Evolutionary conservation across 1,284 basidiomycete species (phyloP).

Genomic region (Singerocomus inundabilis): DNA sequence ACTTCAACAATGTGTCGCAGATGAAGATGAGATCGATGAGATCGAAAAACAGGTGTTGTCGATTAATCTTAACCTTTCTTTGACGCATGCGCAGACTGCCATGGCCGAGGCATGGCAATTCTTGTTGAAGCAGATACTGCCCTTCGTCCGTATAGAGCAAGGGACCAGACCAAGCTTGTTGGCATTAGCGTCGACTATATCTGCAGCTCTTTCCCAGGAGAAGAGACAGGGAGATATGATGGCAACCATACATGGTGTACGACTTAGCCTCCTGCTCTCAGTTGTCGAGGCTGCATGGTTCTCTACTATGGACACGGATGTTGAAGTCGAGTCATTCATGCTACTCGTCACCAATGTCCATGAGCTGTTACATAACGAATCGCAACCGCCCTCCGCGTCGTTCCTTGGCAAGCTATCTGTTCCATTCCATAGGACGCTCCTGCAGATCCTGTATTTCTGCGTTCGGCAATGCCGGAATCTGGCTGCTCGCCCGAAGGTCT

Average conservation of each 20-base stretch:
- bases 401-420: slow-evolving; percentile 65
- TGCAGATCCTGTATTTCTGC: slow-evolving; percentile 81
- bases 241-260: slow-evolving; percentile 75
- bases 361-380: slow-evolving; percentile 67
- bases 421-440: slow-evolving; percentile 77
- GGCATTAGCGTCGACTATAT: slow-evolving; percentile 60
- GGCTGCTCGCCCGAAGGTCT: slow-evolving; percentile 44
- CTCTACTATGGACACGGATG: slow-evolving; percentile 54
- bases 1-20: slow-evolving; percentile 47
- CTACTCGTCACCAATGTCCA: slow-evolving; percentile 60
- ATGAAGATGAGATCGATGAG: slow-evolving; percentile 42
- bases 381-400: slow-evolving; percentile 74
- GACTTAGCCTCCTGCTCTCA: slow-evolving; percentile 72
- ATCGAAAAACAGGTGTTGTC: slow-evolving; percentile 55
- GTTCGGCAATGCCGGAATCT: slow-evolving; percentile 59
- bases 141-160: slow-evolving; percentile 61
- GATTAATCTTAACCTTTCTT: slow-evolving; percentile 83
- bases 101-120: slow-evolving; percentile 79
- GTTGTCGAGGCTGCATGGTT: slow-evolving; percentile 81
- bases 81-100: slow-evolving; percentile 75
- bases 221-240: slow-evolving; percentile 80
- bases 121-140: slow-evolving; percentile 62
- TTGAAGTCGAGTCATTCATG: slow-evolving; percentile 61
- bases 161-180: slow-evolving; percentile 57
- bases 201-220: slow-evolving; percentile 68